Evolutionary conservation across 139 green algal genomes (phyloP), one percentile per base, ranked within the genome.

Genomic region (Picochlorum sp.): DNA sequence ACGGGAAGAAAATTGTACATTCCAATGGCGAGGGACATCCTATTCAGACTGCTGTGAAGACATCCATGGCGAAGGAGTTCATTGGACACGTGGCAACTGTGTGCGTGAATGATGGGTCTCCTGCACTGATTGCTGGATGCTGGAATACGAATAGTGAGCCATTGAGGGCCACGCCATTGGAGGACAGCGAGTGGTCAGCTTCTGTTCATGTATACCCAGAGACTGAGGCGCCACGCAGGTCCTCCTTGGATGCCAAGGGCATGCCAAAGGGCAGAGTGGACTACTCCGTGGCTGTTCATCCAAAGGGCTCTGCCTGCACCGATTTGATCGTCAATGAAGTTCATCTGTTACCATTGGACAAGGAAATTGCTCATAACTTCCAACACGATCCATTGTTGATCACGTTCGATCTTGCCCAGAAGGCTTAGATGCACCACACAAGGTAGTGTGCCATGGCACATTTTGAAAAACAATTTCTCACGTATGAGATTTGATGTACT

Each of bases 21-120:
- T 18, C n/a, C 1, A 59, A 65, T 32, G 23, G 23, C 6, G 58
- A 65, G 20, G 21, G 21, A 9, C 23, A 50, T 28, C 58, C 58
- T 23, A 32, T 65, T 10, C 58, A 65, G 23, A 65, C 58, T 23
- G 41, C 58, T 6, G 58, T 65, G 3, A 65, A 65, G 21, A 50
- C 58, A 32, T 51, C 58, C 15, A 65, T 65, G 58, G 41, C 58
- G 8, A 65, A 65, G 28, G 58, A 65, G 15, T 65, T 65, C 44
- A 52, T 65, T 23, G n/a, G 20, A 21, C 58, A 65, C 1, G 58
- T 65, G 8, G 58, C 58, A 10, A 32, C 56, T 52, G 21, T 65
- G 20, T 18, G 58, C 14, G 58, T 32, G n/a, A 57, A 51, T 18
- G 44, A 65, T 16, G 20, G 21, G 20, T 28, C 41, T 32, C 58